Conservation (phyloP, 495 filamentous ascomycete genomes). For the Tetracladium marchalianum region DNA sequence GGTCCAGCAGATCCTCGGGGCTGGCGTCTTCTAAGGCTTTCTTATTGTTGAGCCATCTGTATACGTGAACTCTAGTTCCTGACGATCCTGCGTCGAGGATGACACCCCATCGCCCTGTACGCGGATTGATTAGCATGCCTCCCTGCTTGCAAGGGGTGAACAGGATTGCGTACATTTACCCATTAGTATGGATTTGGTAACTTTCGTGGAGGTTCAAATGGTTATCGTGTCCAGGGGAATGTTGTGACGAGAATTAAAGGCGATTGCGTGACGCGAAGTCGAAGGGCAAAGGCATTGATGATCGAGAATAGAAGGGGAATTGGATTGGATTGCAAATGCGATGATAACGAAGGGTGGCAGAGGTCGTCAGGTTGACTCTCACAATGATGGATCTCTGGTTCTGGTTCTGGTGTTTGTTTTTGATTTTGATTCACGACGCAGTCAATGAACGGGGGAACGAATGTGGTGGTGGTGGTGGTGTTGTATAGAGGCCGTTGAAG, state of each 20-base stretch:
- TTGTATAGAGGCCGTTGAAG: no score
- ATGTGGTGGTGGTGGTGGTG: no score
- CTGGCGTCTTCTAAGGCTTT: conserved; percentile 54
- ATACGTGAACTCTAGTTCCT: conserved; percentile 88
- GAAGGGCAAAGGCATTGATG: conserved; percentile 14
- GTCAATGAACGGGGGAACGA: no score
- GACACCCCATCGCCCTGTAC: conserved; percentile 40
- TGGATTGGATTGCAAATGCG: no score
- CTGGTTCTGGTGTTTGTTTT: no score
- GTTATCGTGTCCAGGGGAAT: background rate
- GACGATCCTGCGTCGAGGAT: conserved; percentile 57
- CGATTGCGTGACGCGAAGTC: conserved; percentile 6
- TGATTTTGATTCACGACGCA: no score
- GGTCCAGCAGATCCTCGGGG: conserved; percentile 47
- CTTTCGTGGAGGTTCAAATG: background rate
- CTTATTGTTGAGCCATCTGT: conserved; percentile 75
- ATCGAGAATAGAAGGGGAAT: no score
- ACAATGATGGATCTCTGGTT: no score
- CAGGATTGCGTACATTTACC: conserved; percentile 18
- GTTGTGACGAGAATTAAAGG: background rate
- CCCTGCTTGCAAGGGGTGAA: background rate
- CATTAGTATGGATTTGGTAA: conserved; percentile 10
- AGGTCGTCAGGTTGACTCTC: no score
- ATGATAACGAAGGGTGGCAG: no score
- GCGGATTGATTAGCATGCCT: background rate